Evolutionary conservation across 345 rosid genomes (phyloP).

Genomic region (Aurinia saxatilis): DNA sequence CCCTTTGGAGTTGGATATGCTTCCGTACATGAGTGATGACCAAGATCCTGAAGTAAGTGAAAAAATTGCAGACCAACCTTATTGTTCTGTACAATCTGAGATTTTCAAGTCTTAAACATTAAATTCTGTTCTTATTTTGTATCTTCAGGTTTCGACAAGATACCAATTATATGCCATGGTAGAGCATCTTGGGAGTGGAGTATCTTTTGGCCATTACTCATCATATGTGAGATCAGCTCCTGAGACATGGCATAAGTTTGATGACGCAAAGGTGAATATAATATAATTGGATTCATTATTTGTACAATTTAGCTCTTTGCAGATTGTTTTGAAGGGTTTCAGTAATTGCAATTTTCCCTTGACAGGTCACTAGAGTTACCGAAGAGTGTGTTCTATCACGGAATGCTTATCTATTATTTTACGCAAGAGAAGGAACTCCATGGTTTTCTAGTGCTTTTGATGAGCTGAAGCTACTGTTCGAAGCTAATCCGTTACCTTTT

Average conservation of each 20-base stretch:
- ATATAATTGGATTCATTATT: neutral
- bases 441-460: slow-evolving; percentile 69
- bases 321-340: neutral
- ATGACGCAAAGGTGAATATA: slow-evolving; percentile 52
- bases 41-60: slow-evolving; percentile 38
- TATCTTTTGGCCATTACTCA: slow-evolving; percentile 71
- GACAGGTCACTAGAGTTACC: slow-evolving; percentile 48
- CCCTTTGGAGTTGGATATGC: slow-evolving; percentile 79
- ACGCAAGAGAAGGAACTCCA: slow-evolving; percentile 65
- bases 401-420: slow-evolving; percentile 73
- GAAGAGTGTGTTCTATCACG: slow-evolving; percentile 56
- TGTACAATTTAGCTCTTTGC: neutral
- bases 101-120: neutral
- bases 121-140: neutral
- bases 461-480: slow-evolving; percentile 24
- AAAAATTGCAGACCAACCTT: neutral
- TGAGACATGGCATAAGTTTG: slow-evolving; percentile 66
- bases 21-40: slow-evolving; percentile 43
- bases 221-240: slow-evolving; percentile 64
- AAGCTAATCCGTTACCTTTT: slow-evolving; percentile 21
- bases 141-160: slow-evolving; percentile 43
- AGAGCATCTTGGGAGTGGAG: slow-evolving; percentile 55
- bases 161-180: slow-evolving; percentile 69
- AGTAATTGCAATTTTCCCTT: neutral
- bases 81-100: neutral